These are phyloP conservation scores for Polygonum aviculare DNA, from an alignment of 148 eudicot species.

Conservation along the genomic window DNA sequence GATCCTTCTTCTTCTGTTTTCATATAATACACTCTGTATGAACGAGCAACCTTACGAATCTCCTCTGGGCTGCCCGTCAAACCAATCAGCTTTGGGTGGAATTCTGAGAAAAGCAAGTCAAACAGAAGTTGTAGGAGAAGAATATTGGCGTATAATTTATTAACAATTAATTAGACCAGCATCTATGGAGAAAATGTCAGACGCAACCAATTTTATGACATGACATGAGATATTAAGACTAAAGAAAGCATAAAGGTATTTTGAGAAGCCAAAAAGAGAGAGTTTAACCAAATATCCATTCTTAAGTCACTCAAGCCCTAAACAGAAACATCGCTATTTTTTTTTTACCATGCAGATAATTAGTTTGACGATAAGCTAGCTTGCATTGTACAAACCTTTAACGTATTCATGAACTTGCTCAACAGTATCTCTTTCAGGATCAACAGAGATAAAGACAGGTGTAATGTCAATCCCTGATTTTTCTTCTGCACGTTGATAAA, in stretches of 20 bases:
- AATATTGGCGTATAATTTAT: background rate
- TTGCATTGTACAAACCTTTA: slow-evolving; percentile 36
- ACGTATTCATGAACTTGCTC: slow-evolving; percentile 93
- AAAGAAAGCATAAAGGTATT: background rate
- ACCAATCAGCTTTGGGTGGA: slow-evolving; percentile 85
- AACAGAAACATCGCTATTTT: background rate
- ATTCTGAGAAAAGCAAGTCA: slow-evolving; percentile 36
- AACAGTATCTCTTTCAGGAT: slow-evolving; percentile 95
- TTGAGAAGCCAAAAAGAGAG: background rate
- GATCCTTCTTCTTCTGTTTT: slow-evolving; percentile 91
- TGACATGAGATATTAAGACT: background rate
- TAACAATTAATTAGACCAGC: background rate
- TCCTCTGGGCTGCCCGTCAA: slow-evolving; percentile 82
- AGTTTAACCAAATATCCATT: background rate
- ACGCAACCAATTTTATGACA: background rate
- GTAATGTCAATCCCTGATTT: slow-evolving; percentile 65
- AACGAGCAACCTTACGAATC: slow-evolving; percentile 78
- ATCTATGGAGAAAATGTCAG: background rate
- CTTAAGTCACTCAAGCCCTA: background rate
- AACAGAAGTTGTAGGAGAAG: background rate
- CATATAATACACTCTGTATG: slow-evolving; percentile 94
- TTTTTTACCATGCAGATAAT: background rate
- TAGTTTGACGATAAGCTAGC: background rate
- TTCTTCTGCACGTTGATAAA: slow-evolving; percentile 42
- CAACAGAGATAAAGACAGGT: slow-evolving; percentile 90